Evolutionary conservation across 495 filamentous ascomycete genomes (phyloP), one percentile per base, ranked within the genome.

Genomic region (Thozetella sp.): DNA sequence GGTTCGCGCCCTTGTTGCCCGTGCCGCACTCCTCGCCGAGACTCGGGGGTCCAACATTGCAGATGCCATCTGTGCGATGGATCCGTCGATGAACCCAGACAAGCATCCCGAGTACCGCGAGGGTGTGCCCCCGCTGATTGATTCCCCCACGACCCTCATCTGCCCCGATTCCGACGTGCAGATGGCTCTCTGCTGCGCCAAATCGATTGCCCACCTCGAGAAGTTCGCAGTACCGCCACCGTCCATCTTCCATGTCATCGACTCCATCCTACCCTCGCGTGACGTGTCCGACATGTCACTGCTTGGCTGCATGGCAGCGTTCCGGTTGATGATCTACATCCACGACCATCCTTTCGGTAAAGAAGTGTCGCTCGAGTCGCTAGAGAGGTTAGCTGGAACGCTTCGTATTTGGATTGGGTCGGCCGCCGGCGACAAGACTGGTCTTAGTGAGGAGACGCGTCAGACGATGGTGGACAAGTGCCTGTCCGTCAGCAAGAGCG

Each of bases 121-220:
- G 12, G 67, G 58, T 40, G 55, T 70, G 1, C 61, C 63, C 45
- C 65, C 68, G 23, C 61, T 67, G 6, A 65, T 63, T 63, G 67
- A 70, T 56, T 64, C 71, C 0, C 63, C 68, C 34, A 51, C 65
- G 50, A 50, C 61, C 30, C 51, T 76, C 23, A 72, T 81, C 40
- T 53, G 54, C 22, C 76, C 77, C 11, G 78, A 86, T 19, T 79
- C 82, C 2, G 91, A 94, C 63, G 83, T 92, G 22, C 80, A 80
- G 17, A 82, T 90, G 59, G 87, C 92, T 2, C 84, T 96, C 11
- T 85, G 88, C 22, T 92, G 92, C 60, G 91, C 93, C 10, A 93
- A 93, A 84, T 89, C 90, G 52, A 85, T 91, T 13, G 83, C 88
- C 12, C 83, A 94, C 40, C 78, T 93, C 19, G 74, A 81, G n/a